These are phyloP conservation scores for Globisporangium camurandrum DNA, from an alignment of 352 stramenopile species.

Conservation along the genomic window DNA sequence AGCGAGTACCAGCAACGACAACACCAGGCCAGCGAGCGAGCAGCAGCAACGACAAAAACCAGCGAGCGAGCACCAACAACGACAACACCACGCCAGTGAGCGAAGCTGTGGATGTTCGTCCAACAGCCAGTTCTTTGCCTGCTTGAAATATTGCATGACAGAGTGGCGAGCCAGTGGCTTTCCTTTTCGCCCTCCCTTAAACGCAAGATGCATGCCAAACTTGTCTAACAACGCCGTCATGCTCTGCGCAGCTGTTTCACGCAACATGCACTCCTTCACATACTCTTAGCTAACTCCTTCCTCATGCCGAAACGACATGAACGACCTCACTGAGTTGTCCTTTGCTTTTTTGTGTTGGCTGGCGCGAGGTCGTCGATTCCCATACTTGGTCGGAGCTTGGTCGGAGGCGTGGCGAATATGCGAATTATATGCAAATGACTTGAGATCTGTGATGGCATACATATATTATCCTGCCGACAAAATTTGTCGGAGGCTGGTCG, in stretches of 20 bases:
- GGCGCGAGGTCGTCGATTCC: not conserved
- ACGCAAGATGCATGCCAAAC: too few species aligned
- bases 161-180: too few species aligned
- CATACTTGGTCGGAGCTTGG: not conserved
- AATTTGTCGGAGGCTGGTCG: not conserved
- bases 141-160: too few species aligned
- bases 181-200: too few species aligned
- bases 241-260: not conserved
- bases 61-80: too few species aligned
- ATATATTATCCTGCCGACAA: not conserved
- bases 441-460: not conserved
- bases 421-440: not conserved
- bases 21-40: too few species aligned
- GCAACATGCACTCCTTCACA: conserved; percentile 3
- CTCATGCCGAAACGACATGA: not conserved
- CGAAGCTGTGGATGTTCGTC: too few species aligned
- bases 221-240: not conserved
- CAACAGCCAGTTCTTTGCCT: too few species aligned
- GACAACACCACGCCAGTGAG: too few species aligned
- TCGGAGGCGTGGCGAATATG: not conserved
- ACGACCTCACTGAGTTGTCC: not conserved
- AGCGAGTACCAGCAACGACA: too few species aligned
- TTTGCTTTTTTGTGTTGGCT: not conserved
- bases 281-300: not conserved
- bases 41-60: too few species aligned